Evolutionary conservation across 176 grass and related monocot species (phyloP).

Genomic region (Carex littledalei): DNA sequence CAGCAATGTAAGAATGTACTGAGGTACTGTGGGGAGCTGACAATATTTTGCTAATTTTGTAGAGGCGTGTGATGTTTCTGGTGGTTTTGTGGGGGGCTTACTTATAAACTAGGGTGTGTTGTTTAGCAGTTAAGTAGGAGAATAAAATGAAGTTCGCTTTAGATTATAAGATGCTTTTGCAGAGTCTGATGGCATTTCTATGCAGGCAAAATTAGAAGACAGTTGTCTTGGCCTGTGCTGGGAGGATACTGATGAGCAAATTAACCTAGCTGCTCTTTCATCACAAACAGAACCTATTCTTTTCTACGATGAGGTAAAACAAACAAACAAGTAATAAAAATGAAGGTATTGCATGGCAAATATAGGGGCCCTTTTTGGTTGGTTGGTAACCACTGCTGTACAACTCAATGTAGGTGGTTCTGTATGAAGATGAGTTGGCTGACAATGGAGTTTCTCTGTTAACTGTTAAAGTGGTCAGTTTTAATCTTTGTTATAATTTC

Average conservation of each 20-base stretch:
- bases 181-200: slow-evolving; percentile 2
- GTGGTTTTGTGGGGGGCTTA: neutral
- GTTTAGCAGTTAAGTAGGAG: neutral
- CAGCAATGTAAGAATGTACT: neutral
- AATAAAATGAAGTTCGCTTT: neutral
- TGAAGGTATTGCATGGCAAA: slow-evolving; percentile 18
- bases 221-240: slow-evolving; percentile 39
- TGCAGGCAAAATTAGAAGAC: slow-evolving; percentile 49
- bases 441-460: slow-evolving; percentile 89
- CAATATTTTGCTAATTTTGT: neutral
- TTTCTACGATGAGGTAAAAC: slow-evolving; percentile 75
- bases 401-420: slow-evolving; percentile 53
- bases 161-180: neutral
- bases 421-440: slow-evolving; percentile 96
- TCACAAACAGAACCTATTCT: slow-evolving; percentile 71
- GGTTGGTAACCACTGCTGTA: neutral
- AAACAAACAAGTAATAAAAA: slow-evolving; percentile 9
- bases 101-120: neutral
- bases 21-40: neutral
- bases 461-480: slow-evolving; percentile 83
- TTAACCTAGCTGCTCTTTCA: slow-evolving; percentile 75
- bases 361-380: neutral
- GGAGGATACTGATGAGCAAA: slow-evolving; percentile 64
- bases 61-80: neutral
- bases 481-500: neutral